Conservation (phyloP, 2,329 filamentous ascomycete genomes). For the Colletotrichum tabaci region DNA sequence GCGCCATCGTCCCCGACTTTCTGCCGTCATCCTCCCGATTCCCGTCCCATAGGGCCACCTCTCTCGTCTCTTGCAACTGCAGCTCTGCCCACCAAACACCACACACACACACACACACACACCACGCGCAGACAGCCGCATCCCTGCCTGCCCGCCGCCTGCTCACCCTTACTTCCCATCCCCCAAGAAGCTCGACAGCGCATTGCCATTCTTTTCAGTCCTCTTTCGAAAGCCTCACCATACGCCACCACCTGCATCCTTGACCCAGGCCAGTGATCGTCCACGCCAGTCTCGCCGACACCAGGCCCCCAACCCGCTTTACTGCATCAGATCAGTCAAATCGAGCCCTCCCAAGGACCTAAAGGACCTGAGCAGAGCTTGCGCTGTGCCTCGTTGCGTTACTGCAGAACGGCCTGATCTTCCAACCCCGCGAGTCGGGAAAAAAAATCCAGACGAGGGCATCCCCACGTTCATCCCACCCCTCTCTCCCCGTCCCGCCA, state of each 20-base stretch:
- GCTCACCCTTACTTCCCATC: constrained; percentile 24
- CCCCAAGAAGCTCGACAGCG: constrained; percentile 41
- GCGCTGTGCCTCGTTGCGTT: background rate
- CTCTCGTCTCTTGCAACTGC: constrained; percentile 17
- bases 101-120: background rate
- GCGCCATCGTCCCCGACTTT: constrained; percentile 3
- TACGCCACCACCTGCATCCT: constrained; percentile 30
- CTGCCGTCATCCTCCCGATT: constrained; percentile 37
- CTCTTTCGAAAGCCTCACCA: constrained; percentile 40
- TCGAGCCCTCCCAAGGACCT: constrained; percentile 7
- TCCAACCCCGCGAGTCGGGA: constrained; percentile 35
- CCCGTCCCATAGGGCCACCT: constrained; percentile 38
- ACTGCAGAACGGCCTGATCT: constrained; percentile 40
- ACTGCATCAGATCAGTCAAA: constrained; percentile 10
- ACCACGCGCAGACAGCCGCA: background rate
- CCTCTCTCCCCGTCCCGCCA: constrained; percentile 7
- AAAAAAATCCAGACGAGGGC: constrained; percentile 36
- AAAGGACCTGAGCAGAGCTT: background rate
- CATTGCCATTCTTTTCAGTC: constrained; percentile 34
- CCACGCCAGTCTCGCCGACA: constrained; percentile 25
- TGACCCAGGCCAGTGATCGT: constrained; percentile 40
- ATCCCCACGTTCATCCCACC: constrained; percentile 35
- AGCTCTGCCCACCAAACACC: constrained; percentile 26
- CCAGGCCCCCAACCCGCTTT: constrained; percentile 19
- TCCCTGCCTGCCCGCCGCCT: constrained; percentile 27